Evolutionary conservation across 768 basidiomycete genomes (phyloP), one percentile per base, ranked within the genome.

Genomic region (Galerina sulciceps): DNA sequence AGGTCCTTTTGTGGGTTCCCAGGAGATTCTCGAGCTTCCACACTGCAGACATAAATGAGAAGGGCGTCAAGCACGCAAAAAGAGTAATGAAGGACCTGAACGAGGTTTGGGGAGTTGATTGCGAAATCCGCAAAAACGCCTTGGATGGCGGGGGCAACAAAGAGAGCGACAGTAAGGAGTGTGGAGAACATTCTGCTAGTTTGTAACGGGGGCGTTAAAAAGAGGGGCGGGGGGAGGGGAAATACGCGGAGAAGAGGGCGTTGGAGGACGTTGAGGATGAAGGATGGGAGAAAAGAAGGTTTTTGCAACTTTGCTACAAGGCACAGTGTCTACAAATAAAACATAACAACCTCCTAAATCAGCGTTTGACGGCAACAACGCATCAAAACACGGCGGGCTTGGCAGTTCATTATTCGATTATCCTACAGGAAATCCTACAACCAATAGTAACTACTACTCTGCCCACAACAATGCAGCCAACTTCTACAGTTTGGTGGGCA

Each of bases 111-210:
- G 22, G 82, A 82, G 63, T 66, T 68, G 66, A 91, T 75, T 41
- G 74, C 68, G 64, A 91, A 81, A 17, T 74, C 77, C 57, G 90
- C 86, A 53, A 81, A 64, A 54, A 77, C 86, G 68, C 76, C 76
- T 61, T 69, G 77, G 67, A 84, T 65, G 71, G 81, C 81, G 71
- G 86, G 76, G 64, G 78, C 69, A 68, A 81, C 73, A 78, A 91
- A 75, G 86, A 92, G 84, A 67, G 88, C 79, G 76, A 84, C 70
- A 59, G 82, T 81, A 90, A 91, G 51, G 90, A 93, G 75, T 76
- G 91, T 90, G 78, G 85, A 76, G 83, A 86, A 87, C 91, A 93
- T 93, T 75, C 72, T 82, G 74, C 65, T 61, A 51, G 43, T 48
- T 38, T 70, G 57, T 20, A 67, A 65, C 67, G 67, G 73, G 70